Percentiles rank a stretch among this genome's conserved stretches.
These are phyloP conservation scores for Trametopsis cervina DNA, from an alignment of 768 basidiomycete species.

Conservation along the genomic window DNA sequence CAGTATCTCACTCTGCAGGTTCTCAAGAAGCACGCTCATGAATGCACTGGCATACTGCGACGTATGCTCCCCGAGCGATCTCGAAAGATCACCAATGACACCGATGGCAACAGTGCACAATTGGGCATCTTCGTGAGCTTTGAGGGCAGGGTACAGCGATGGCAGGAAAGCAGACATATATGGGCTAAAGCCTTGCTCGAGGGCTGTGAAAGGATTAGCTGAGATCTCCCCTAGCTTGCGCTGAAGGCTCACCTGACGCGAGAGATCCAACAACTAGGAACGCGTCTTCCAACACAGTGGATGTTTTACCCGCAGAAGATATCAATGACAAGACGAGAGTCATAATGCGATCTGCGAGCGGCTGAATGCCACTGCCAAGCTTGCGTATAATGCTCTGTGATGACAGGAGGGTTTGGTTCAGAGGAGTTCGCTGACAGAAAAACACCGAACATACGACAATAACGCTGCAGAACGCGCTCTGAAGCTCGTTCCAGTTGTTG, in stretches of 20 bases:
- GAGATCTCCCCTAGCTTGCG: neutral
- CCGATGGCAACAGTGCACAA: slow-evolving; percentile 94
- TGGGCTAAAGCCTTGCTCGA: slow-evolving; percentile 71
- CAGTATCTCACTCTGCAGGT: slow-evolving; percentile 83
- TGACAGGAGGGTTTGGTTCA: neutral
- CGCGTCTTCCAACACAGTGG: slow-evolving; percentile 92
- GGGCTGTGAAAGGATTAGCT: slow-evolving; percentile 34
- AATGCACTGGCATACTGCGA: slow-evolving; percentile 80
- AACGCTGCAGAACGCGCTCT: slow-evolving; percentile 90
- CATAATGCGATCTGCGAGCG: slow-evolving; percentile 93
- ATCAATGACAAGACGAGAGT: slow-evolving; percentile 82
- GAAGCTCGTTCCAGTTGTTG: slow-evolving; percentile 98
- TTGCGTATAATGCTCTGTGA: slow-evolving; percentile 78
- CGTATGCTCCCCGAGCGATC: slow-evolving; percentile 82
- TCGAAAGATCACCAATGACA: slow-evolving; percentile 93
- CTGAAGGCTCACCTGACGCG: slow-evolving; percentile 48
- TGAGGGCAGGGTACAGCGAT: slow-evolving; percentile 82
- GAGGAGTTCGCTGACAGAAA: neutral
- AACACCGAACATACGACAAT: slow-evolving; percentile 54
- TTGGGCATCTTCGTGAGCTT: slow-evolving; percentile 91
- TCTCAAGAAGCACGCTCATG: slow-evolving; percentile 89
- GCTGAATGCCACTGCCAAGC: slow-evolving; percentile 74
- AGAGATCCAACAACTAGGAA: slow-evolving; percentile 91
- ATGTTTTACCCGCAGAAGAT: slow-evolving; percentile 82
- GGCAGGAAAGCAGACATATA: slow-evolving; percentile 85